These are phyloP conservation scores for Pascua guehoae DNA, from an alignment of 1,284 basidiomycete species.

Conservation along the genomic window DNA sequence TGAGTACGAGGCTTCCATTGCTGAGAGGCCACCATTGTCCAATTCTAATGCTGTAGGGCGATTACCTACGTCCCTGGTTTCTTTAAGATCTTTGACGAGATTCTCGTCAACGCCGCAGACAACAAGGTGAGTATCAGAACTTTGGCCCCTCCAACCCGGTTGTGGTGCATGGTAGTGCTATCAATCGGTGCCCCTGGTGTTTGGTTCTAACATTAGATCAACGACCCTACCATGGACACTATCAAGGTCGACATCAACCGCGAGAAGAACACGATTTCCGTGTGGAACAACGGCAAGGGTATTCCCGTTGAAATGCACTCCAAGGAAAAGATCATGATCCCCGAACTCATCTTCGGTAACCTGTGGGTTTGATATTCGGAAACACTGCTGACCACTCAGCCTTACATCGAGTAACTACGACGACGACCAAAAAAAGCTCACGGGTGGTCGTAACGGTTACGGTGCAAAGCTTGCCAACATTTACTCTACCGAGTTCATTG, in stretches of 20 bases:
- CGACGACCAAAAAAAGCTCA: constrained; percentile 97
- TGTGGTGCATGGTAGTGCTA: neutral
- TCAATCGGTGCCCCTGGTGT: neutral
- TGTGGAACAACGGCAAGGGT: constrained; percentile 93
- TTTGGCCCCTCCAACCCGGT: neutral
- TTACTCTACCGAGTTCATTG: constrained; percentile 93
- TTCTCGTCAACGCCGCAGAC: constrained; percentile 97
- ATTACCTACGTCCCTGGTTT: constrained; percentile 95
- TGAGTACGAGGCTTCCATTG: constrained; percentile 22
- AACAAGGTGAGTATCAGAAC: constrained; percentile 70
- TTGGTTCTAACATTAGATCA: constrained; percentile 59
- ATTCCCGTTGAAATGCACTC: constrained; percentile 97
- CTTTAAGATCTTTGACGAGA: constrained; percentile 99
- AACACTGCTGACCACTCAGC: constrained; percentile 26
- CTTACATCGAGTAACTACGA: constrained; percentile 97
- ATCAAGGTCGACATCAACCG: constrained; percentile 83
- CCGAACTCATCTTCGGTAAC: constrained; percentile 96
- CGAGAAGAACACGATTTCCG: constrained; percentile 80
- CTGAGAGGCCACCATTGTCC: no score
- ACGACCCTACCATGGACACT: constrained; percentile 80
- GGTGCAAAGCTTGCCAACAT: constrained; percentile 99
- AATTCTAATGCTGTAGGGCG: constrained; percentile 52
- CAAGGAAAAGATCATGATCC: constrained; percentile 91
- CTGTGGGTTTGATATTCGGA: constrained; percentile 50
- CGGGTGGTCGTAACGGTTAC: constrained; percentile 97